phyloP scores from a whole-genome alignment of 495 filamentous ascomycete genomes.

The Cladorrhinum samala region DNA sequence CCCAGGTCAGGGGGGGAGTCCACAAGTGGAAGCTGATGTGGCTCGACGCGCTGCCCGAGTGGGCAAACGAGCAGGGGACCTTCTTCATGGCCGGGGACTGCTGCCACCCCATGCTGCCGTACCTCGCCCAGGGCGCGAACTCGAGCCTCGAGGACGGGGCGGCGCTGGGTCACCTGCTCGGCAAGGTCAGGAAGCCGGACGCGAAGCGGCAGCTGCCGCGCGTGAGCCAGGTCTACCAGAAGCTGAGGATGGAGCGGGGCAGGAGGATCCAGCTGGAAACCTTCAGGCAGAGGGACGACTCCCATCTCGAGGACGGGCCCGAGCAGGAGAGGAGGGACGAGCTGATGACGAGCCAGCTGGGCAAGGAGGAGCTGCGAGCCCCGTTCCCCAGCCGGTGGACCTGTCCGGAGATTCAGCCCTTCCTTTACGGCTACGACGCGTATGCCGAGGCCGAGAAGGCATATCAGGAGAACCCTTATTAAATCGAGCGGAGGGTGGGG shows the following conservation, averaged over 20 bases:
- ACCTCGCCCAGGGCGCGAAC: constrained; percentile 57
- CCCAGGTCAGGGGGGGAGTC: constrained; percentile 37
- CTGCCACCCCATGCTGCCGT: constrained; percentile 64
- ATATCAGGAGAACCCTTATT: constrained; percentile 37
- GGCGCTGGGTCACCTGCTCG: constrained; percentile 43
- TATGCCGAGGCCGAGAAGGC: constrained; percentile 50
- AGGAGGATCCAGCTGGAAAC: constrained; percentile 49
- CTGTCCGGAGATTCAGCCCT: constrained; percentile 53
- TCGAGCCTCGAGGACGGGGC: constrained; percentile 51
- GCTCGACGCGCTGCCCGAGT: constrained; percentile 33
- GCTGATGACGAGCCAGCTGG: constrained; percentile 40
- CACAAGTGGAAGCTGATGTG: constrained; percentile 51
- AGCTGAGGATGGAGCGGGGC: constrained; percentile 53
- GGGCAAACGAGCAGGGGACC: constrained; percentile 34
- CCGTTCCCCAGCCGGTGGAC: constrained; percentile 58
- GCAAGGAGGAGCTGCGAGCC: constrained; percentile 30
- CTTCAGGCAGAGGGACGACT: constrained; percentile 49
- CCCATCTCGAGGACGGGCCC: constrained; percentile 54
- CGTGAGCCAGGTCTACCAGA: constrained; percentile 53
- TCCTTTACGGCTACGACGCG: constrained; percentile 59
- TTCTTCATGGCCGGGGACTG: constrained; percentile 51
- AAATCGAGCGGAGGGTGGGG: not conserved
- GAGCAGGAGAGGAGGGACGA: constrained; percentile 47
- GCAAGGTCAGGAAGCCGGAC: constrained; percentile 47
- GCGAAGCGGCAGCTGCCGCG: constrained; percentile 39